Evolutionary conservation across 345 rosid species (phyloP).

Genomic region (Camelina neglecta): DNA sequence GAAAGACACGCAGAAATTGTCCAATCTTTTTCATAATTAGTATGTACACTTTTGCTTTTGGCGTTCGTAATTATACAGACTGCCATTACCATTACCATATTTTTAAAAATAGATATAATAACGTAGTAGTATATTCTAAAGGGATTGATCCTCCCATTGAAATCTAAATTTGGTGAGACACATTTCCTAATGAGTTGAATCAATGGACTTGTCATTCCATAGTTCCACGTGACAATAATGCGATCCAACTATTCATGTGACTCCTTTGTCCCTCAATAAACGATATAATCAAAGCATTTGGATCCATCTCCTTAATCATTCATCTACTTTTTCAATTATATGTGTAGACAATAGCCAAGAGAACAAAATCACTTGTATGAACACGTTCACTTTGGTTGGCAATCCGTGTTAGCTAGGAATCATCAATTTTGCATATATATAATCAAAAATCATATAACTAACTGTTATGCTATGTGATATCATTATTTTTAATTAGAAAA

Average conservation of each 20-base stretch:
- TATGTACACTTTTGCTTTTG: background rate
- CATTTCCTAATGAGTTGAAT: slow-evolving; percentile 22
- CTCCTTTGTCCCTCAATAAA: slow-evolving; percentile 33
- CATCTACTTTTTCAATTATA: slow-evolving; percentile 17
- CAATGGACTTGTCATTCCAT: slow-evolving; percentile 21
- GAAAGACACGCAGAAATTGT: background rate
- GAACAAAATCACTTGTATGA: slow-evolving; percentile 1
- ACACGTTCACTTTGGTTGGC: slow-evolving; percentile 22
- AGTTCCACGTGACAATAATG: slow-evolving; percentile 38
- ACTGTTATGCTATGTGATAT: background rate
- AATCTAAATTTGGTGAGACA: slow-evolving; percentile 27
- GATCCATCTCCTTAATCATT: slow-evolving; percentile 31
- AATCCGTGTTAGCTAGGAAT: background rate
- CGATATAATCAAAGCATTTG: slow-evolving; percentile 14
- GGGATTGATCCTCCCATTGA: background rate
- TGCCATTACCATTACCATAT: background rate
- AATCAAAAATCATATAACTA: background rate
- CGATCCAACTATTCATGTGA: slow-evolving; percentile 37
- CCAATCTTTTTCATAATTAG: background rate
- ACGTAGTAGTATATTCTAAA: background rate
- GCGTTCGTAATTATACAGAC: background rate
- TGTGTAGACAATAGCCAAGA: slow-evolving; percentile 1
- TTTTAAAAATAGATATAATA: background rate
- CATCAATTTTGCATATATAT: background rate
- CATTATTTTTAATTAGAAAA: background rate